Conservation (phyloP, 768 basidiomycete genomes). For the Phanerochaete sordida region DNA sequence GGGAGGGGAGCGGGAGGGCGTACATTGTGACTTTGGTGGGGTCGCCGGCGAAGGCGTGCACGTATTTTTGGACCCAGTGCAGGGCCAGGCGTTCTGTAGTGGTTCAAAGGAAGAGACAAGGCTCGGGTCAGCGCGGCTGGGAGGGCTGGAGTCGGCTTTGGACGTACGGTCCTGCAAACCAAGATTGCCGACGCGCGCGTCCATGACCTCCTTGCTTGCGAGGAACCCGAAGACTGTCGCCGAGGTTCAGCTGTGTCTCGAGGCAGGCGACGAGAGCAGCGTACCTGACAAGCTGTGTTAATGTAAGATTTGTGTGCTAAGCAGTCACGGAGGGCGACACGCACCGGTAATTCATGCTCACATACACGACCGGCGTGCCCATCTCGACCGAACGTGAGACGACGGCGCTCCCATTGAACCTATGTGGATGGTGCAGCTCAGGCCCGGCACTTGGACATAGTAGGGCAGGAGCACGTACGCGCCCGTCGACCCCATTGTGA, state of each 20-base stretch:
- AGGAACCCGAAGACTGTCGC: conserved; percentile 38
- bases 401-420: conserved; percentile 14
- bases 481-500: not conserved
- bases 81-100: conserved; percentile 13
- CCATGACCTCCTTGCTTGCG: conserved; percentile 36
- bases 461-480: no score
- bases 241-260: no score
- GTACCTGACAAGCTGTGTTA: not conserved
- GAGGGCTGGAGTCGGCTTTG: no score
- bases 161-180: conserved; percentile 48
- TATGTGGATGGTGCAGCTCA: no score
- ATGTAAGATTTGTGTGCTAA: no score
- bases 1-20: not conserved
- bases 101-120: no score
- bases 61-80: conserved; percentile 12
- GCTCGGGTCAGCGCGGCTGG: no score
- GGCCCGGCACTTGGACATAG: no score
- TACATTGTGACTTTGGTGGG: conserved; percentile 11
- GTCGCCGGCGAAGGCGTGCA: conserved; percentile 10
- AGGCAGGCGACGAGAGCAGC: no score
- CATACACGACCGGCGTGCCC: conserved; percentile 45
- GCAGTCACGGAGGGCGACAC: conserved; percentile 4
- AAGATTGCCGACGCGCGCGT: conserved; percentile 40
- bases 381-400: conserved; percentile 37
- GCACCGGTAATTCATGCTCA: conserved; percentile 52